Base-by-base conservation (phyloP, 2,329 filamentous ascomycete genomes). In the Aspergillus spinulosporus region DNA sequence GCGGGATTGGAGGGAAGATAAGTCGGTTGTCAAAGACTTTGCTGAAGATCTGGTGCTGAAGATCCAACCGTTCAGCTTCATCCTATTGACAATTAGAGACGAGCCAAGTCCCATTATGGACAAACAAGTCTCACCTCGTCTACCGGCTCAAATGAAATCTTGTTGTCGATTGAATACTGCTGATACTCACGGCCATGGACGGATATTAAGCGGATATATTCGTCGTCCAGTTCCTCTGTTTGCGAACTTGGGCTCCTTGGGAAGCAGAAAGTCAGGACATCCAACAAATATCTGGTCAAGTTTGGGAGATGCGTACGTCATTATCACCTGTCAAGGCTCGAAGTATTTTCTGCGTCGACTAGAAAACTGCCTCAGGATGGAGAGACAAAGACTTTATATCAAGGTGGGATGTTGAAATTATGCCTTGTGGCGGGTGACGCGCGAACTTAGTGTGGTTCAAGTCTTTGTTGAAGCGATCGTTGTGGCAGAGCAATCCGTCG, bases 151-250 rank as follows among this genome's bases (percentile, higher is more conserved):
- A 88, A 87, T 68, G 88, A 89, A 59, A 84, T 81, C 36, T 77
- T 78, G 62, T 87, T 84, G 31, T 85, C 80, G 52, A 90, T 71
- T 15, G 88, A 82, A 74, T 87, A 85, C 66, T 81, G 80, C 62
- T 91, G 88, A 69, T 85, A 91, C 46, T 81, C 79, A 67, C 88
- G 81, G 58, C 84, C 85, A 69, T 86, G 78, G 62, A 86, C 76
- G 12, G 78, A 76, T 57, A 88, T 73, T 4, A 82, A 86, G 65
- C 87, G 81, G 62, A 82, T 76, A 66, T 83, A 84, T 44, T 74
- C 74, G 53, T 81, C 79, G 71, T 88, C 85, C 63, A 89, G 74
- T 52, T 74, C 74, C 57, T 68, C 70, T 48, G 79, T 81, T 57
- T 76, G 73, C 56, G 75, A 74, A 66, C 79, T 72, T 34, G 76